Conservation (phyloP, 2,329 filamentous ascomycete species). For the Ophiocordyceps robertsii region DNA sequence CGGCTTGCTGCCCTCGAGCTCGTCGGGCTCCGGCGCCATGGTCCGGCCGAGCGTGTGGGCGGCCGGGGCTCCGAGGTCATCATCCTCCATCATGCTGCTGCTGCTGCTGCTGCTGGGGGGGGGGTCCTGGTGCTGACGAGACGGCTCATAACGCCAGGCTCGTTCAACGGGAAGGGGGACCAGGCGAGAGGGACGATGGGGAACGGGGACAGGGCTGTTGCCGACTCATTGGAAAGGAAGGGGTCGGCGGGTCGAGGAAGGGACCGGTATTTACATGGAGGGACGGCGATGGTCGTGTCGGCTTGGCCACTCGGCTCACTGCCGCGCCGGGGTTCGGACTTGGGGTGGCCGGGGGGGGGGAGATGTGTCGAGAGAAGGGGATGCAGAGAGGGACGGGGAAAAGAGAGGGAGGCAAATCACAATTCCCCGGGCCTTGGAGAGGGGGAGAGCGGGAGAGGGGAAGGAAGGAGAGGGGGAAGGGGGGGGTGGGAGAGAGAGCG, state of each 20-base stretch:
- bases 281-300: too few species aligned
- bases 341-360: too few species aligned
- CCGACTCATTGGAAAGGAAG: too few species aligned
- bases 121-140: not conserved
- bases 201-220: too few species aligned
- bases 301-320: not conserved
- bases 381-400: not conserved
- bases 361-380: too few species aligned
- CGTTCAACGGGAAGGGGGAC: too few species aligned
- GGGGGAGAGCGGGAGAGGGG: too few species aligned
- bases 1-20: not conserved
- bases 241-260: not conserved
- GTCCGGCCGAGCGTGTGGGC: too few species aligned
- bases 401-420: not conserved
- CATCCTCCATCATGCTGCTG: slow-evolving; percentile 1
- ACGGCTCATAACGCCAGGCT: not conserved
- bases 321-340: not conserved
- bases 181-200: too few species aligned
- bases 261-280: not conserved
- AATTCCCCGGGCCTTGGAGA: not conserved
- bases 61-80: not conserved
- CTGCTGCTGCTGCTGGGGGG: not conserved
- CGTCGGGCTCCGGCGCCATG: not conserved
- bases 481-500: not conserved
- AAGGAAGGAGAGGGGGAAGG: not conserved